These are phyloP conservation scores for Groenewaldozyma salmanticensis DNA, from an alignment of 805 yeast genomes.

Conservation along the genomic window DNA sequence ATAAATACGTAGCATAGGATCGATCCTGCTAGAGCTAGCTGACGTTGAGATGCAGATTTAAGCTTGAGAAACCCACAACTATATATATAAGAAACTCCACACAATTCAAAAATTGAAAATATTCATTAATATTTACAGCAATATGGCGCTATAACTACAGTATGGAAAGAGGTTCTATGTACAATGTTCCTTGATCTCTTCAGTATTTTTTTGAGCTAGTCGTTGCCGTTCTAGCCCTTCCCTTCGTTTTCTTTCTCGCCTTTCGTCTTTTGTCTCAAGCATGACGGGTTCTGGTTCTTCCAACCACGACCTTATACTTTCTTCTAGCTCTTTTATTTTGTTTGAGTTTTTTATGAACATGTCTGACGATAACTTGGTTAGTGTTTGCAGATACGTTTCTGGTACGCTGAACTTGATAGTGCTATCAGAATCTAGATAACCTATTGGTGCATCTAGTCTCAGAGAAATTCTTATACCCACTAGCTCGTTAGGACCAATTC, in stretches of 20 bases:
- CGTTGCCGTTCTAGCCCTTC: conserved; percentile 16
- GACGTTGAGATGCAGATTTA: too few species aligned
- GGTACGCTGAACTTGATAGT: conserved; percentile 37
- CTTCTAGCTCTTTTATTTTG: conserved; percentile 40
- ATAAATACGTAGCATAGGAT: too few species aligned
- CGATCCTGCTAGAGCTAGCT: too few species aligned
- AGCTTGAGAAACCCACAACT: too few species aligned
- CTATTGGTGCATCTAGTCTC: conserved; percentile 69
- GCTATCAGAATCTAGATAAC: conserved; percentile 36
- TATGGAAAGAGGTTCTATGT: too few species aligned
- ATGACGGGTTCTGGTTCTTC: background rate
- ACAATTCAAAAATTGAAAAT: too few species aligned
- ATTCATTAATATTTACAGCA: too few species aligned
- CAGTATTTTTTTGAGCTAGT: too few species aligned
- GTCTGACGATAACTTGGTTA: conserved; percentile 47
- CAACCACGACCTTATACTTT: background rate
- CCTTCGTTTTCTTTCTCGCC: conserved; percentile 14
- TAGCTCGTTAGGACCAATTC: conserved; percentile 67
- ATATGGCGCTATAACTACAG: too few species aligned
- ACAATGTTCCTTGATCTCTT: too few species aligned
- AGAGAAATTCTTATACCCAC: conserved; percentile 73
- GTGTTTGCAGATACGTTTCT: conserved; percentile 39
- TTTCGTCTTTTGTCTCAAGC: conserved; percentile 17
- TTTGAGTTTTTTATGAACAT: conserved; percentile 57
- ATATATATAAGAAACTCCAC: too few species aligned